These are phyloP conservation scores for Beauveria bassiana DNA, from an alignment of 2,329 filamentous ascomycete genomes.

Conservation along the genomic window DNA sequence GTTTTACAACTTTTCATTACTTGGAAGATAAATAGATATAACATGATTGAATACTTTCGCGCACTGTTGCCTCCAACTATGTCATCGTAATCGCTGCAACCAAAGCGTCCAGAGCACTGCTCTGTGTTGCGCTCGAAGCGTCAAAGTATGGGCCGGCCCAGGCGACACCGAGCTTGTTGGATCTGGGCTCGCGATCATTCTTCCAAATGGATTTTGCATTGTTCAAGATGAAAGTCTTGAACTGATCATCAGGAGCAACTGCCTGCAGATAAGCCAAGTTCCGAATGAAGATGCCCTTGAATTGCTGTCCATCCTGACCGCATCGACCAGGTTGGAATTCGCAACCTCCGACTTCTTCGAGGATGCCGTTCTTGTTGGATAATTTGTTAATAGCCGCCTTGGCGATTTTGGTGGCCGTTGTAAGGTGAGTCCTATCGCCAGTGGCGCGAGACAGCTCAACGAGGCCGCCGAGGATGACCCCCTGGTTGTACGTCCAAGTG, in stretches of 20 bases:
- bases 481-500: constrained; percentile 52
- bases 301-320: constrained; percentile 49
- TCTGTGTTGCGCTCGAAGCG: constrained; percentile 52
- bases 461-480: constrained; percentile 47
- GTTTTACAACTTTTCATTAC: no score
- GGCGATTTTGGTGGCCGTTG: constrained; percentile 40
- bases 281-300: constrained; percentile 65
- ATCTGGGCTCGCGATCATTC: constrained; percentile 40
- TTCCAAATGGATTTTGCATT: constrained; percentile 62
- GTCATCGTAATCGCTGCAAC: constrained; percentile 49
- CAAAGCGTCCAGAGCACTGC: constrained; percentile 57
- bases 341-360: constrained; percentile 32
- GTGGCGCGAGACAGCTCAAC: constrained; percentile 43
- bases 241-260: constrained; percentile 40
- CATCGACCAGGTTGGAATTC: constrained; percentile 29
- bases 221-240: constrained; percentile 45
- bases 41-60: neutral
- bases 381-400: constrained; percentile 41
- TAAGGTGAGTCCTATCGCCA: constrained; percentile 32
- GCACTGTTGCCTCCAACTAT: constrained; percentile 7
- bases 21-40: neutral
- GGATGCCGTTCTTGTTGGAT: constrained; percentile 36
- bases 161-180: constrained; percentile 49
- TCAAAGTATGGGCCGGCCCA: constrained; percentile 54
- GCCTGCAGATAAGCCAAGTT: constrained; percentile 53